Evolutionary conservation across 2,329 filamentous ascomycete species (phyloP), one percentile per base, ranked within the genome.

Genomic region (Clarireedia paspali): DNA sequence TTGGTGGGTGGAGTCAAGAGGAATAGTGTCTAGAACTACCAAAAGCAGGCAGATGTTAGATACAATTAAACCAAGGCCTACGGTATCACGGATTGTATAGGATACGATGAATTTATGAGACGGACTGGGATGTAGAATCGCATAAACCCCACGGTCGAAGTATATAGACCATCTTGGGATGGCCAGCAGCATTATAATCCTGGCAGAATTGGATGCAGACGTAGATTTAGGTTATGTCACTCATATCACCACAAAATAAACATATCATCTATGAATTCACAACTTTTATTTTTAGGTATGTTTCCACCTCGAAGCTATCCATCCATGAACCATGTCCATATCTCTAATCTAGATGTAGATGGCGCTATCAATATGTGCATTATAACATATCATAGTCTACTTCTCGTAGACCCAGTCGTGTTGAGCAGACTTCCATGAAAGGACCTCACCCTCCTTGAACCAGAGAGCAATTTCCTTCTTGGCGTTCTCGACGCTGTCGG

Each of bases 381-480:
- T 40, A 23, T 30, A 39, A 50, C 36, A 49, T 34, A 50, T 49
- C 9, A 55, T 17, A 26, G 64, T 67, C 63, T 69, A 68, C 82
- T 95, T 92, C 88, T 99, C 94, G 82, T 96, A 97, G 81, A 97
- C 81, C 94, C 94, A 97, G 81, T 88, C 84, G 77, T 88, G 83
- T 78, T 89, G 82, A 73, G 88, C 80, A 67, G 80, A 79, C 83
- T 94, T 92, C 84, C 88, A 97, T 77, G 73, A 81, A 77, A 90
- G 77, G 71, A 96, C 73, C 77, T 97, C 94, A 67, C 84, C 85
- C 67, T 88, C 80, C 77, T 88, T 85, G 88, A 99, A 99, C 94
- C 94, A 99, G 73, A 97, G 86, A 71, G 87, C 87, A 74, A 99
- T 99, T 83, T 99, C 94, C 89, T 97, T 96, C 88, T 97, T 84